Conservation (phyloP, 345 rosid species). For the Arabidopsis thaliana region TAIR10.1 NC_003071.7:3987501-3988000, state of each 20-base stretch:
- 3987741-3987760: constrained; percentile 76
- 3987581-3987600: too few relatives aligned
- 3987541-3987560: too few relatives aligned
- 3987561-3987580: too few relatives aligned
- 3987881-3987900: neutral
- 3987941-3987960: constrained; percentile 4
- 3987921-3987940: constrained; percentile 22
- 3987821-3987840: neutral
- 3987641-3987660: too few relatives aligned
- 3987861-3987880: constrained; percentile 14
- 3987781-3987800: constrained; percentile 73
- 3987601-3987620: too few relatives aligned
- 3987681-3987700: too few relatives aligned
- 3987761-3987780: constrained; percentile 73
- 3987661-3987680: too few relatives aligned
- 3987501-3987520: too few relatives aligned
- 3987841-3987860: neutral
- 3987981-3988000: too few relatives aligned
- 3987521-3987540: too few relatives aligned
- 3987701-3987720: constrained; percentile 56
- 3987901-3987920: constrained; percentile 14
- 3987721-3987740: constrained; percentile 78
- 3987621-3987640: too few relatives aligned
- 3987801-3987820: constrained; percentile 56
- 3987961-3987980: neutral